Percentiles rank a stretch among this genome's conserved stretches.
phyloP scores from a whole-genome alignment of 306 rosid genomes.

The Carpinus fangiana region DNA sequence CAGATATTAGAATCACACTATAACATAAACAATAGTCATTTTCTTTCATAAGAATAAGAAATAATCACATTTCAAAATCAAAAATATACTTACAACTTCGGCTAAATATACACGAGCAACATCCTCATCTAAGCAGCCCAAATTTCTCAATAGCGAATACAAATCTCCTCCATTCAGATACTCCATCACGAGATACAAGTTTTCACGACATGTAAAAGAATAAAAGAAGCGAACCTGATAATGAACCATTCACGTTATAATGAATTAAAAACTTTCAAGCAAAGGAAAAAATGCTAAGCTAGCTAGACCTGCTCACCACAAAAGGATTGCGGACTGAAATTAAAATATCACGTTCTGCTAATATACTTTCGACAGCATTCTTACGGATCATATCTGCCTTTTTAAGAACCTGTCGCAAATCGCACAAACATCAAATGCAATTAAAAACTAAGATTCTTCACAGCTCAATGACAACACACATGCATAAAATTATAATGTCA shows the following conservation, averaged over 20 bases:
- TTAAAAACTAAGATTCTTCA: background rate
- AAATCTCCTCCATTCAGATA: conserved; percentile 97
- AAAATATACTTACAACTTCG: conserved; percentile 72
- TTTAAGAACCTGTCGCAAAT: conserved; percentile 74
- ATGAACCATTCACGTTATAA: conserved; percentile 32
- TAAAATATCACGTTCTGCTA: conserved; percentile 98
- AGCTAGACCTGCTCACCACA: conserved; percentile 85
- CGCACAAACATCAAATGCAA: background rate
- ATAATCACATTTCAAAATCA: conserved; percentile 10
- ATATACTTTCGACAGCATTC: conserved; percentile 98
- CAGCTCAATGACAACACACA: conserved; percentile 4
- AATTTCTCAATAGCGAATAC: conserved; percentile 91
- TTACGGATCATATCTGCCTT: conserved; percentile 99
- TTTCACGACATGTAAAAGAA: conserved; percentile 95
- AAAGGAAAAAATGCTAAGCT: conserved; percentile 27
- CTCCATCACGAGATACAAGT: conserved; percentile 98
- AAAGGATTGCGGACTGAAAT: conserved; percentile 98
- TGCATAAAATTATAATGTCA: background rate
- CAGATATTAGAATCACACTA: conserved; percentile 6
- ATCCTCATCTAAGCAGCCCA: conserved; percentile 93
- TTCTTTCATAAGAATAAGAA: background rate
- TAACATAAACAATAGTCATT: background rate
- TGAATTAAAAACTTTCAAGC: conserved; percentile 19
- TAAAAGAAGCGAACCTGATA: conserved; percentile 98
- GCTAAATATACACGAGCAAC: conserved; percentile 97